These are phyloP conservation scores for Alternaria postmessia DNA, from an alignment of 2,329 filamentous ascomycete species.

Conservation along the genomic window DNA sequence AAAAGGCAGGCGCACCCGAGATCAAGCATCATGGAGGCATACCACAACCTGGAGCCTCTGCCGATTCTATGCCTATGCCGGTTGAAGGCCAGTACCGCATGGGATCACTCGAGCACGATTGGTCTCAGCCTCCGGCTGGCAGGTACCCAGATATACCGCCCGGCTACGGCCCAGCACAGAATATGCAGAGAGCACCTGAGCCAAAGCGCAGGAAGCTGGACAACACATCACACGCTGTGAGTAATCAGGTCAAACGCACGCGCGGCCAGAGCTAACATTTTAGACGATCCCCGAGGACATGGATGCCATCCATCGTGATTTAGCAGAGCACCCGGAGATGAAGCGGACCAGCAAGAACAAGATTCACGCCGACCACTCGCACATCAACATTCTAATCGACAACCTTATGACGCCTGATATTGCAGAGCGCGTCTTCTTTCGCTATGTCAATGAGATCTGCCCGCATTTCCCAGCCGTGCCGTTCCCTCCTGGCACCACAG, in stretches of 20 bases:
- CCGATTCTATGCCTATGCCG: slow-evolving; percentile 20
- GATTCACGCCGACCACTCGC: slow-evolving; percentile 46
- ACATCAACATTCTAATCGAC: slow-evolving; percentile 52
- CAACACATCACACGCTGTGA: slow-evolving; percentile 37
- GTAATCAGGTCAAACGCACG: slow-evolving; percentile 6
- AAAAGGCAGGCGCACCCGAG: slow-evolving; percentile 40
- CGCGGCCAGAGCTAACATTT: slow-evolving; percentile 7
- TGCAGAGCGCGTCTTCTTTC: slow-evolving; percentile 65
- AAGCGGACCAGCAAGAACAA: slow-evolving; percentile 41
- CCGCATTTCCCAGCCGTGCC: slow-evolving; percentile 66
- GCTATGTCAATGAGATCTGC: slow-evolving; percentile 63
- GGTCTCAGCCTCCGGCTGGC: slow-evolving; percentile 28
- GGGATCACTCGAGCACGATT: slow-evolving; percentile 42
- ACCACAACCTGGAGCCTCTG: slow-evolving; percentile 29
- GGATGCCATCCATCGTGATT: slow-evolving; percentile 48
- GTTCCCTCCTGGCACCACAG: slow-evolving; percentile 62
- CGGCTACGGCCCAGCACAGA: slow-evolving; percentile 44
- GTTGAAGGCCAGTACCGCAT: slow-evolving; percentile 37
- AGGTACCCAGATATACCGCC: slow-evolving; percentile 40
- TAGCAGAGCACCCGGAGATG: slow-evolving; percentile 47
- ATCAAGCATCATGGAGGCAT: slow-evolving; percentile 33
- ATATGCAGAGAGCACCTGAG: slow-evolving; percentile 39
- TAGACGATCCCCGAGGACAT: slow-evolving; percentile 50
- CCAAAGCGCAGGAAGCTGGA: slow-evolving; percentile 45
- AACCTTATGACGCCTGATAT: slow-evolving; percentile 60